Evolutionary conservation across 2,329 filamentous ascomycete genomes (phyloP), one percentile per base, ranked within the genome.

Genomic region (Colletotrichum sp.): DNA sequence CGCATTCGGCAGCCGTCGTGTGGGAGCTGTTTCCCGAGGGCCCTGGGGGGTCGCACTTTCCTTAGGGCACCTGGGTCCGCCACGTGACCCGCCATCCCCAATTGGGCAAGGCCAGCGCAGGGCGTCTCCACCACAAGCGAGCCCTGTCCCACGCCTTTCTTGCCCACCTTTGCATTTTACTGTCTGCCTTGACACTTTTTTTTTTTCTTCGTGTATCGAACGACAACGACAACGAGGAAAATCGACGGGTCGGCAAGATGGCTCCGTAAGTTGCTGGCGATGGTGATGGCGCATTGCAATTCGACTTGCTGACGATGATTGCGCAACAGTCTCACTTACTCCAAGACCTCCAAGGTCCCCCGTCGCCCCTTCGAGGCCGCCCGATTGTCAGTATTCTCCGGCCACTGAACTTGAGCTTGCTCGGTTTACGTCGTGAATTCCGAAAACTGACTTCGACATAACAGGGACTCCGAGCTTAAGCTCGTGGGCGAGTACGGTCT

Each of bases 401-500:
- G 94, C 96, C 97, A 99, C 94, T 99, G 94, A 98, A 93, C 92
- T 92, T 88, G 94, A 98, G 96, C 96, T 95, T 96, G 96, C 95
- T 98, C 95, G 95, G 92, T 93, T 96, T 91, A 99, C 88, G 96
- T 98, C 96, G 92, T 93, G 90, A 92, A 88, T 81, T 69, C 8
- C 28, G 82, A 88, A 91, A 90, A 95, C 94, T 94, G 92, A 95
- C 91, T 85, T 85, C 86, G 80, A 84, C 81, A 82, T 63, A 21
- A 86, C 91, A 99, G 97, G 92, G 97, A 99, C 92, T 95, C 96
- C 87, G 97, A 99, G 92, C 91, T 99, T 90, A 99, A 99, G 95
- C 94, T 97, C 90, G 96, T 99, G 86, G 97, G 97, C 90, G 97
- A 99, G 92, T 99, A 98, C 93, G 97, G 97, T 91, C 95, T 99